These are phyloP conservation scores for Grosmannia clavigera DNA, from an alignment of 2,329 filamentous ascomycete genomes.

Conservation along the genomic window DNA sequence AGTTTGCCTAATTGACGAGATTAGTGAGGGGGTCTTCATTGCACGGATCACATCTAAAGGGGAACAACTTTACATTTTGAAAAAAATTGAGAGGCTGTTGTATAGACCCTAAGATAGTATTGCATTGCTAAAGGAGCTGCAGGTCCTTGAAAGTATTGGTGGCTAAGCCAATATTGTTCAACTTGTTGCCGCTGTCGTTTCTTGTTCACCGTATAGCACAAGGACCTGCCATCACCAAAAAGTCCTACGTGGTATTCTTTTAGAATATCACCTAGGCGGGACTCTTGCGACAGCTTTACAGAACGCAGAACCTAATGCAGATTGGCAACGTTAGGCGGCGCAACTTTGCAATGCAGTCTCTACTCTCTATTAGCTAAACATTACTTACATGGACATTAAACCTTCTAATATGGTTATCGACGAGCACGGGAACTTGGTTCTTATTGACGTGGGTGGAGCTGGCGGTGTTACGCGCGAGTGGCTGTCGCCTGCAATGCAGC, in stretches of 20 bases:
- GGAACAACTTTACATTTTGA: constrained; percentile 11
- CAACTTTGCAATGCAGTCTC: constrained; percentile 11
- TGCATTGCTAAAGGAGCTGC: constrained; percentile 14
- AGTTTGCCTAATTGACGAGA: neutral
- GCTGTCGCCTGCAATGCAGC: constrained; percentile 13
- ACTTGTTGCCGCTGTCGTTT: constrained; percentile 13
- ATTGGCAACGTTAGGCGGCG: constrained; percentile 12
- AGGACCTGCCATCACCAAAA: neutral
- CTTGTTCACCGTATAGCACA: neutral
- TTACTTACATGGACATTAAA: constrained; percentile 16
- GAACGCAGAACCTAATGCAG: neutral
- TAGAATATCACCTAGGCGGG: constrained; percentile 13
- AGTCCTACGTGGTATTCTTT: constrained; percentile 12
- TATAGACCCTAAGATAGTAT: constrained; percentile 15
- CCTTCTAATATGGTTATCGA: constrained; percentile 13
- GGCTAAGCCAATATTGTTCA: constrained; percentile 10
- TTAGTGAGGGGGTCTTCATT: neutral
- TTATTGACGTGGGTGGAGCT: constrained; percentile 14
- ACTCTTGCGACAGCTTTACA: constrained; percentile 10
- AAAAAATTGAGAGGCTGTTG: constrained; percentile 12
- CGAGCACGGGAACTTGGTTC: constrained; percentile 7
- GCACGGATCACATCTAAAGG: neutral
- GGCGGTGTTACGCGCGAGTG: constrained; percentile 9
- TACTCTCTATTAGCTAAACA: constrained; percentile 10
- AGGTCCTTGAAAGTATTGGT: constrained; percentile 12